Conservation (phyloP, 2,329 filamentous ascomycete genomes). For the Knoxdaviesia capensis region DNA sequence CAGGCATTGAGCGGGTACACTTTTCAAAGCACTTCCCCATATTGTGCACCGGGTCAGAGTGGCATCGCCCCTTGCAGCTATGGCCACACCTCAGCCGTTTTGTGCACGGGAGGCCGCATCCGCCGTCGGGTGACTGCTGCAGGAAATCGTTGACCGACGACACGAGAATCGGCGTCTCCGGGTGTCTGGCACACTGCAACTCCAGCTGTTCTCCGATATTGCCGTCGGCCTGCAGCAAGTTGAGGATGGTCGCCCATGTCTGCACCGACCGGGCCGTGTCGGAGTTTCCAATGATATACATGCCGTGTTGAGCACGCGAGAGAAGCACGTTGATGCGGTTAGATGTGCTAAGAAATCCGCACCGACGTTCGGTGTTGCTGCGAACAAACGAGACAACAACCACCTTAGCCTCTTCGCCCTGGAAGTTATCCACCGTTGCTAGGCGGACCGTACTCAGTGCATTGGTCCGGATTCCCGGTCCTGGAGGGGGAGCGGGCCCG, state of each 20-base stretch:
- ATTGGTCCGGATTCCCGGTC: conserved; percentile 8
- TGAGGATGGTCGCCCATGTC: conserved; percentile 38
- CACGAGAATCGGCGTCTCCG: conserved; percentile 24
- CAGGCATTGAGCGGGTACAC: too few species aligned
- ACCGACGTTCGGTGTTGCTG: conserved; percentile 41
- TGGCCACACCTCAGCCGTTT: too few species aligned
- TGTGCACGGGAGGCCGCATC: conserved; percentile 21
- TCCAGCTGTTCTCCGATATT: conserved; percentile 41
- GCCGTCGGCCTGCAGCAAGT: conserved; percentile 26
- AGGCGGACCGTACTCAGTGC: neutral
- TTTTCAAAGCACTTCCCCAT: too few species aligned
- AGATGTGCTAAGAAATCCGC: conserved; percentile 48
- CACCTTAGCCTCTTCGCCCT: conserved; percentile 58
- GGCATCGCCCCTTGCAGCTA: too few species aligned
- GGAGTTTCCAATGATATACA: conserved; percentile 53
- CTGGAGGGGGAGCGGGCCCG: neutral
- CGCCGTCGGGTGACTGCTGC: conserved; percentile 44
- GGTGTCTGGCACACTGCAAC: conserved; percentile 39
- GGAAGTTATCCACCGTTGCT: conserved; percentile 43
- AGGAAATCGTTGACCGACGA: conserved; percentile 34
- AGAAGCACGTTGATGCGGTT: conserved; percentile 52
- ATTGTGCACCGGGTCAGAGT: too few species aligned
- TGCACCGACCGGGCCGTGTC: conserved; percentile 24
- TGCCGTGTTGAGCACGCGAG: conserved; percentile 40
- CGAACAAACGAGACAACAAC: conserved; percentile 48